Evolutionary conservation across 2,329 filamentous ascomycete genomes (phyloP).

Genomic region (Xylariomycetidae sp.): DNA sequence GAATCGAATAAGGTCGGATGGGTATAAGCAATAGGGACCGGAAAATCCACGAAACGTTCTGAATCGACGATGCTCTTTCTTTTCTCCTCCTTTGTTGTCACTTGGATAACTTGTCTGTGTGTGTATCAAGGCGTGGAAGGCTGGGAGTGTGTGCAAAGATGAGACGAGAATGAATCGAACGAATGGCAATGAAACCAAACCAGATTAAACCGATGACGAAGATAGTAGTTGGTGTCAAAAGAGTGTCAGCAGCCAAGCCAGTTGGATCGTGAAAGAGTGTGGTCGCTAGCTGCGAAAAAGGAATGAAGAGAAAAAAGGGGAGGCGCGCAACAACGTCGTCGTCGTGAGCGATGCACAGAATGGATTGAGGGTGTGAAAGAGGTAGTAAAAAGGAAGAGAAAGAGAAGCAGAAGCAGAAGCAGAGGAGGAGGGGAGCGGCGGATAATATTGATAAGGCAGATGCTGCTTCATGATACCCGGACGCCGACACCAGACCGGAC

Average conservation of each 20-base stretch:
- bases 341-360: slow-evolving; percentile 23
- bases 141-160: slow-evolving; percentile 18
- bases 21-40: slow-evolving; percentile 11
- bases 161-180: slow-evolving; percentile 20
- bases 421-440: slow-evolving; percentile 26
- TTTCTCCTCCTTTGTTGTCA: slow-evolving; percentile 12
- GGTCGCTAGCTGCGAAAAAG: slow-evolving; percentile 36
- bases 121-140: slow-evolving; percentile 6
- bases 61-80: slow-evolving; percentile 11
- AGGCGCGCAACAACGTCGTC: slow-evolving; percentile 28
- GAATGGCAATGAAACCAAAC: too few species aligned
- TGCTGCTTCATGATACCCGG: slow-evolving; percentile 28
- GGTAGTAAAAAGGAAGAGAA: slow-evolving; percentile 32
- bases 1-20: slow-evolving; percentile 31
- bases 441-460: slow-evolving; percentile 32
- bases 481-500: too few species aligned
- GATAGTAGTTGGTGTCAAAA: slow-evolving; percentile 37
- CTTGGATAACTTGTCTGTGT: slow-evolving; percentile 9
- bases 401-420: slow-evolving; percentile 20
- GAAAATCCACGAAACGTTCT: slow-evolving; percentile 9
- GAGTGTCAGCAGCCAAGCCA: slow-evolving; percentile 53
- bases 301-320: slow-evolving; percentile 33
- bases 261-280: slow-evolving; percentile 42
- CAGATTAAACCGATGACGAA: slow-evolving; percentile 32
- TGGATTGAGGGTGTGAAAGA: slow-evolving; percentile 28